phyloP scores from a whole-genome alignment of 257 asterid species.

The Salvia miltiorrhiza region DNA sequence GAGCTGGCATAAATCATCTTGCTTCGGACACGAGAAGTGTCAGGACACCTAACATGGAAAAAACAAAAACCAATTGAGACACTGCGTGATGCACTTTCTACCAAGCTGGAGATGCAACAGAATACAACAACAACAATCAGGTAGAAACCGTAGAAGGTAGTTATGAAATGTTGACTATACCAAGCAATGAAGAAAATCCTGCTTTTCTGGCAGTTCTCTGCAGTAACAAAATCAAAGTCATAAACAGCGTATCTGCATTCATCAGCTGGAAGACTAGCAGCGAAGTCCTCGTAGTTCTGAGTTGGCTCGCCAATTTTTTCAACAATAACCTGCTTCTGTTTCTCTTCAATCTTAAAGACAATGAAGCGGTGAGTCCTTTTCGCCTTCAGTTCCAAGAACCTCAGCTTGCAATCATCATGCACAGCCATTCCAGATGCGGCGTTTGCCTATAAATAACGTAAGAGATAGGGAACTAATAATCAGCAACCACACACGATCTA shows the following conservation, averaged over 20 bases:
- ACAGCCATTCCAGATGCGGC: constrained; percentile 68
- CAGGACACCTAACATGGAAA: constrained; percentile 49
- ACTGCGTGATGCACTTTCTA: not conserved
- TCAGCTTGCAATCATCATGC: constrained; percentile 58
- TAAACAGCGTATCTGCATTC: constrained; percentile 70
- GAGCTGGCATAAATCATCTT: constrained; percentile 15
- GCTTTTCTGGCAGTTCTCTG: constrained; percentile 75
- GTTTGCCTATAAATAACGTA: constrained; percentile 29
- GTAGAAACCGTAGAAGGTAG: not conserved
- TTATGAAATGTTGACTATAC: constrained; percentile 23
- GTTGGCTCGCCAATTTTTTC: constrained; percentile 64
- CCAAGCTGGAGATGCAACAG: not conserved
- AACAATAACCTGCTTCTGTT: constrained; percentile 60
- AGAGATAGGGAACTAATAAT: not conserved
- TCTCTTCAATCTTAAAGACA: constrained; percentile 61
- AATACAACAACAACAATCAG: not conserved
- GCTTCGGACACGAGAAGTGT: constrained; percentile 56
- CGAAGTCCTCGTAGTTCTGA: constrained; percentile 59
- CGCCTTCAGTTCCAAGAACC: constrained; percentile 54
- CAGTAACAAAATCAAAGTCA: constrained; percentile 61
- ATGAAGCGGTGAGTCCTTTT: constrained; percentile 58
- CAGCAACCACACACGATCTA: not conserved
- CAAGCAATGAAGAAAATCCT: constrained; percentile 65
- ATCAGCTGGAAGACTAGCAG: constrained; percentile 54
- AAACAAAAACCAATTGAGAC: not conserved